These are phyloP conservation scores for Pichia pseudocactophila DNA, from an alignment of 805 yeast species.

Conservation along the genomic window DNA sequence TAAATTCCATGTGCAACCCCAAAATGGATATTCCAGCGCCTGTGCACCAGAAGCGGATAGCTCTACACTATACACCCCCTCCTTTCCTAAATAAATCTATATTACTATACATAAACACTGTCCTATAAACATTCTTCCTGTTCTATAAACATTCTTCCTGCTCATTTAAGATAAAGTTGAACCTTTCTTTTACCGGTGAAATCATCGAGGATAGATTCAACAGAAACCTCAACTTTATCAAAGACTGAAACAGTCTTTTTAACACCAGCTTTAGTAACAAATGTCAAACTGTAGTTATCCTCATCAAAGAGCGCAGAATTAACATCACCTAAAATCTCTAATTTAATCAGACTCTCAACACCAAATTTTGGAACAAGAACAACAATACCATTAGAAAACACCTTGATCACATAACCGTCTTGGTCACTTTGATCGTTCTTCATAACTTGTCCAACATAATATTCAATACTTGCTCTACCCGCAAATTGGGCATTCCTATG, in stretches of 20 bases:
- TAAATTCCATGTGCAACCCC: too few relatives aligned
- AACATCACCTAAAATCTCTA: constrained; percentile 64
- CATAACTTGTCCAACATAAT: constrained; percentile 97
- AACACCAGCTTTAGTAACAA: constrained; percentile 35
- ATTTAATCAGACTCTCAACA: constrained; percentile 82
- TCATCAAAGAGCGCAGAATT: constrained; percentile 64
- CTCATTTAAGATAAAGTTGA: constrained; percentile 50
- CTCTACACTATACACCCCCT: too few relatives aligned
- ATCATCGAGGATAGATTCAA: constrained; percentile 75
- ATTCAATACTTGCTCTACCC: constrained; percentile 95
- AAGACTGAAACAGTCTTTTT: constrained; percentile 49
- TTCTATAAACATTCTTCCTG: background rate
- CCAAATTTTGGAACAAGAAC: constrained; percentile 94
- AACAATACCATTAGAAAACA: constrained; percentile 90
- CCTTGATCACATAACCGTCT: constrained; percentile 86
- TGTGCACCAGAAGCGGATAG: too few relatives aligned
- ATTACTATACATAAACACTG: too few relatives aligned
- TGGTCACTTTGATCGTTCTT: constrained; percentile 70
- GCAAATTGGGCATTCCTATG: constrained; percentile 99
- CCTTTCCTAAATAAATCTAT: too few relatives aligned
- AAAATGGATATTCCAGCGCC: too few relatives aligned
- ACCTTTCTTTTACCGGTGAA: constrained; percentile 90
- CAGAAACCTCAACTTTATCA: constrained; percentile 77
- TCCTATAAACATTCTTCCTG: too few relatives aligned
- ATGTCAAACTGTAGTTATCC: constrained; percentile 59